Base-by-base conservation (phyloP, 2,329 filamentous ascomycete genomes). In the Phoma sp. region DNA sequence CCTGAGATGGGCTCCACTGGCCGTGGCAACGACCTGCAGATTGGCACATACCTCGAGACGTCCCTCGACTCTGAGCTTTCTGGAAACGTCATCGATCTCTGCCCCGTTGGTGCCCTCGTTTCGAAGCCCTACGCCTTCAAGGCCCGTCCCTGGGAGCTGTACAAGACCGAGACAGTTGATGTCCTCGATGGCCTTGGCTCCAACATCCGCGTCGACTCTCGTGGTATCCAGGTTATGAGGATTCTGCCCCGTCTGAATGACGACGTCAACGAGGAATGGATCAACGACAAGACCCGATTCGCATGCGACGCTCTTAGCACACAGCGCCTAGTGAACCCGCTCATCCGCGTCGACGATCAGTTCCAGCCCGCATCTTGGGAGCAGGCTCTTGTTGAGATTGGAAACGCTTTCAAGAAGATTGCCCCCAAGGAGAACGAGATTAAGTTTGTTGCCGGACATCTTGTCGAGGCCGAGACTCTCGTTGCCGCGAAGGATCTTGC, bases 191-290 rank as follows among this genome's bases (percentile, higher is more conserved):
- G 87, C 37, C 81, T 99, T 58, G 95, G 95, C 57, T 97, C 94
- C 55, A 96, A 96, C 76, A 96, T 99, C 69, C 88, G 95, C 39
- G 88, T 98, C 39, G 95, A 99, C 78, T 89, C 92, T 54, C 88
- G 95, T 71, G 95, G 95, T 56, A 82, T 97, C 63, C 93, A 98
- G 80, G 94, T 99, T 46, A 96, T 99, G 93, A 89, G 95, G 68
- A 84, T 99, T 57, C 75, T 97, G 15, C 95, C 95, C 56, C 87
- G 95, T 69, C 84, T 99, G 58, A 99, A 99, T 76, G 95, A 99
- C 74, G 93, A 98, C 70, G 87, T 99, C 69, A 99, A 99, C 77
- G 95, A 99, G 81, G 95, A 99, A 78, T 99, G 95, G 95, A 98
- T 99, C 77, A 95, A 98, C 78, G 95, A 99, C 82, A 99, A 98